Base-by-base conservation (phyloP, 1,284 basidiomycete genomes). In the Sphagnurus paluster region DNA sequence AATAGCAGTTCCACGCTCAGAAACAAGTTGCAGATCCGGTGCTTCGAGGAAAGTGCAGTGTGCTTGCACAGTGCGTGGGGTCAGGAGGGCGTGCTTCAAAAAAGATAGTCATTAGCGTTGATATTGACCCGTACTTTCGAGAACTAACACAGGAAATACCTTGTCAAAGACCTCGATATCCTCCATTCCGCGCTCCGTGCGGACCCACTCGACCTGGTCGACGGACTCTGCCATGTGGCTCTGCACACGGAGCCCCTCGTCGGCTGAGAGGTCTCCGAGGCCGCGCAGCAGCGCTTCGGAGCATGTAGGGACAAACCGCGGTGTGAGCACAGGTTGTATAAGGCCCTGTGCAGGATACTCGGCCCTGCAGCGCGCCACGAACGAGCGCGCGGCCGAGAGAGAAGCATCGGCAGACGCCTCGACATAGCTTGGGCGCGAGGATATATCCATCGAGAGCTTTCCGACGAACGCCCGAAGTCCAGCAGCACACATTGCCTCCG, bases 361-460 rank as follows among this genome's bases (percentile, higher is more conserved):
- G 3, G 68, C 55, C 16, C 63, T 62, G 51, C 87, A 80, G 14
- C 67, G 65, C 3, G 72, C 60, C 26, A 84, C 74, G 56, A 93
- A 93, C 0, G 71, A 67, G 11, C 63, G 54, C 0, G 81, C 82
- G 1, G 82, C 70, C 3, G 61, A 54, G 7, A 84, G 67, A 1
- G 89, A 75, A 6, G 63, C 66, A 4, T 64, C 49, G 1, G 77
- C 62, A 1, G 83, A 80, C 0, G 71, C 33, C 59, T 93, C 91
- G 34, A 78, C 70, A 62, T 93, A 93, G 0, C 82, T 77, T 0
- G 80, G 74, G 0, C 82, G 74, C n/a, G 81, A 77, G 5, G 84
- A 87, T 25, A 80, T 80, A 61, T 92, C 89, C 90, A 92, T 92
- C 0, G 87, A 90, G 10, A 93, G 70, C 60, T 93, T 93, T 17